Conservation (phyloP, 305 asterid genomes). For the Caryopteris hybrid region DNA sequence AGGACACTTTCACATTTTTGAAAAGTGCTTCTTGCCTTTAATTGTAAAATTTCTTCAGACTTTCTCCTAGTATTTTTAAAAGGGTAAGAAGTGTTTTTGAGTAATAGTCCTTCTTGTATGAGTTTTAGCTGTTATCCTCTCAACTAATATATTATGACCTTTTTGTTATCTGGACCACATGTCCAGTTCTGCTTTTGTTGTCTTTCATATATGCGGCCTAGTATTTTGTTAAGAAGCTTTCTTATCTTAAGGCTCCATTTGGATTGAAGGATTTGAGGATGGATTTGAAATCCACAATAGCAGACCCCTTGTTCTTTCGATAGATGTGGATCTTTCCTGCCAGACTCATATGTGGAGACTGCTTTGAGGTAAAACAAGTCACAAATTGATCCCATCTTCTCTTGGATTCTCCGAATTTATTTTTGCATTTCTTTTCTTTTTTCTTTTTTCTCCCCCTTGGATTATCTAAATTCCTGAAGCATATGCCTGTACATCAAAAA, state of each 20-base stretch:
- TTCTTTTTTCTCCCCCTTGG: too few relatives aligned
- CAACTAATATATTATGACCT: neutral
- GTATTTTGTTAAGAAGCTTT: neutral
- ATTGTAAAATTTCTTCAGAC: neutral
- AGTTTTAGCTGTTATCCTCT: neutral
- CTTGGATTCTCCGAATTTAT: neutral
- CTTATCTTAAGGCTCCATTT: too few relatives aligned
- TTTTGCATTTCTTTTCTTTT: too few relatives aligned
- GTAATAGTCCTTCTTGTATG: too few relatives aligned
- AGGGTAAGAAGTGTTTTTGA: too few relatives aligned
- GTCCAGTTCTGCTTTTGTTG: neutral
- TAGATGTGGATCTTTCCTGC: too few relatives aligned
- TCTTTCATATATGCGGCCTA: neutral
- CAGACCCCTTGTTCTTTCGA: too few relatives aligned
- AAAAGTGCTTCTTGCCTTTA: neutral
- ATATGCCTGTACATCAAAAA: neutral
- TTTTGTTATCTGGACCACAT: neutral
- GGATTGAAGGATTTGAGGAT: too few relatives aligned
- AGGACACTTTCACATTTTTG: neutral
- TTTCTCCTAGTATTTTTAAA: neutral
- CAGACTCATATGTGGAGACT: slow-evolving; percentile 90
- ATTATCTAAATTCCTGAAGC: neutral
- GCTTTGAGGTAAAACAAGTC: slow-evolving; percentile 73
- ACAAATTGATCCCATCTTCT: too few relatives aligned
- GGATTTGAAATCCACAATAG: too few relatives aligned